Evolutionary conservation across 192 early-diverging fungal genomes (phyloP).

Genomic region (Cladochytrium replicatum): DNA sequence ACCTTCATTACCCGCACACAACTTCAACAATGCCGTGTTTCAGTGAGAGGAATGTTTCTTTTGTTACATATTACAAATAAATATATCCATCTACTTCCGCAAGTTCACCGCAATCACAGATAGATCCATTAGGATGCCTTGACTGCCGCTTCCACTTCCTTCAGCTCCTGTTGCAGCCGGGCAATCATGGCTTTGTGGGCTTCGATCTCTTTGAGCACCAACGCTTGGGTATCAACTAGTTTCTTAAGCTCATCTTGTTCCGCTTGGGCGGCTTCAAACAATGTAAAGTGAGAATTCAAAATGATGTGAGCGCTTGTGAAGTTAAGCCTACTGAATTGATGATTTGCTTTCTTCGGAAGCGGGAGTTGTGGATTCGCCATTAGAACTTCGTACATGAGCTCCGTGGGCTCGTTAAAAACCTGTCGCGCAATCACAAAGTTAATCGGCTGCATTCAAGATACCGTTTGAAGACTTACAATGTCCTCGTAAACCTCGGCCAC

Average conservation of each 20-base stretch:
- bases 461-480: conserved; percentile 38
- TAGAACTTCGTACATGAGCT: conserved; percentile 56
- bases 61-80: no score
- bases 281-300: not conserved
- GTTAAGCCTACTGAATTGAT: conserved; percentile 30
- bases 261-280: conserved; percentile 28
- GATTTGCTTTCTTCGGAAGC: conserved; percentile 28
- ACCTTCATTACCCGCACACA: no score
- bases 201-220: conserved; percentile 47
- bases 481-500: conserved; percentile 73
- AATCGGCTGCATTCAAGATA: not conserved
- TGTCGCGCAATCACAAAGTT: conserved; percentile 3
- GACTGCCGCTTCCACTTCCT: conserved; percentile 11
- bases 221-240: conserved; percentile 46
- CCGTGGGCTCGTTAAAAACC: conserved; percentile 78
- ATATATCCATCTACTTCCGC: no score
- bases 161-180: conserved; percentile 32
- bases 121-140: not conserved
- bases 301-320: not conserved
- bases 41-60: no score
- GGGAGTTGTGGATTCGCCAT: conserved; percentile 41
- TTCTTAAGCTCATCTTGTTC: conserved; percentile 62
- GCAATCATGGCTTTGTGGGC: conserved; percentile 34
- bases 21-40: no score
- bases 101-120: no score